phyloP scores from a whole-genome alignment of 2,329 filamentous ascomycete genomes.

The Raffaelea ambrosiae region DNA sequence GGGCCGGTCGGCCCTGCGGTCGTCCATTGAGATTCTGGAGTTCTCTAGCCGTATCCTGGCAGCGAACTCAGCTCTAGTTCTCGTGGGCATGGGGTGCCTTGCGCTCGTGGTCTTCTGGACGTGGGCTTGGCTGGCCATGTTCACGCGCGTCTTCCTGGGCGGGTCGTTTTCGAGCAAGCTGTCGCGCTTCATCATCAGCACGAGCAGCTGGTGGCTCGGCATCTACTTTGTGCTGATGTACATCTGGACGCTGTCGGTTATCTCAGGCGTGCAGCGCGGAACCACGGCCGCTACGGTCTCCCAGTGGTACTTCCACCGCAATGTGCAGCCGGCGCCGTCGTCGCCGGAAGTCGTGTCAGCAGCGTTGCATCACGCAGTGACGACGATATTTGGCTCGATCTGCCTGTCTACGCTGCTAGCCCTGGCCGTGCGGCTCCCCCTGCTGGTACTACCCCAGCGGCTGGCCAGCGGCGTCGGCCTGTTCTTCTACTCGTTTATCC shows the following conservation, averaged over 20 bases:
- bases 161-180: conserved; percentile 64
- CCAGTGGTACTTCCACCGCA: conserved; percentile 98
- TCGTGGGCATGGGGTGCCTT: conserved; percentile 75
- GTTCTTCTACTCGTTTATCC: conserved; percentile 62
- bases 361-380: conserved; percentile 71
- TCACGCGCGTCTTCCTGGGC: conserved; percentile 89
- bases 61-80: conserved; percentile 72
- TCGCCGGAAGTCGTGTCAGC: conserved; percentile 76
- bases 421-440: conserved; percentile 71
- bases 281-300: conserved; percentile 92
- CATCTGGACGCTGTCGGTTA: conserved; percentile 84
- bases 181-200: conserved; percentile 66
- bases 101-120: conserved; percentile 76
- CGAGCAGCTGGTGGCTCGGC: conserved; percentile 93
- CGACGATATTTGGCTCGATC: conserved; percentile 86
- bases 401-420: conserved; percentile 78
- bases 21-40: conserved; percentile 81
- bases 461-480: conserved; percentile 55
- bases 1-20: conserved; percentile 70
- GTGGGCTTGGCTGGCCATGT: conserved; percentile 96
- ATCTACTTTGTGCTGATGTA: conserved; percentile 88
- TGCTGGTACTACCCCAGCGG: conserved; percentile 73
- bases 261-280: conserved; percentile 80
- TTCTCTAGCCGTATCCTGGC: conserved; percentile 83
- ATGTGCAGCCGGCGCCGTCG: conserved; percentile 66